phyloP scores from a whole-genome alignment of 2,329 filamentous ascomycete genomes.

The Ceratocystis huliohia region DNA sequence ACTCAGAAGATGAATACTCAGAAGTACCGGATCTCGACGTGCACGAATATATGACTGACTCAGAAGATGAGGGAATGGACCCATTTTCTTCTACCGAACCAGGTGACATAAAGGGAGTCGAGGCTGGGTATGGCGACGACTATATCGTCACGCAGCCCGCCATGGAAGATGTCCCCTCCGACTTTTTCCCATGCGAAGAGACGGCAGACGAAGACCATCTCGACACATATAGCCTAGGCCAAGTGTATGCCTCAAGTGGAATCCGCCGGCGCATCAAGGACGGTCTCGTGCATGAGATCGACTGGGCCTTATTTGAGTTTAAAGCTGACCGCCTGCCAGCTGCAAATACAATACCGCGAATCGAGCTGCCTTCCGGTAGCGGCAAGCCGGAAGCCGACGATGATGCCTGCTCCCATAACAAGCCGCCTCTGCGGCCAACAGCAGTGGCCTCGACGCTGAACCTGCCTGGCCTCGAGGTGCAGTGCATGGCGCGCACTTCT shows the following conservation, averaged over 20 bases:
- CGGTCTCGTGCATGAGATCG: constrained; percentile 75
- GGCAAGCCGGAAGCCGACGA: constrained; percentile 17
- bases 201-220: constrained; percentile 71
- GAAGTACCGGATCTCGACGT: constrained; percentile 41
- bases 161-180: constrained; percentile 70
- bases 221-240: constrained; percentile 65
- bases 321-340: constrained; percentile 55
- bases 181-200: constrained; percentile 57
- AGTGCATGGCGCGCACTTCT: constrained; percentile 78
- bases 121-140: constrained; percentile 59
- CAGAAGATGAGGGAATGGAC: constrained; percentile 13
- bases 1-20: constrained; percentile 46
- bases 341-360: constrained; percentile 53
- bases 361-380: constrained; percentile 21
- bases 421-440: constrained; percentile 38
- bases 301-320: constrained; percentile 87
- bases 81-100: constrained; percentile 38
- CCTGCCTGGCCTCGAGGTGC: constrained; percentile 65
- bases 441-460: constrained; percentile 46
- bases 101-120: constrained; percentile 68
- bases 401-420: constrained; percentile 23
- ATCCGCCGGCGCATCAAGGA: constrained; percentile 63
- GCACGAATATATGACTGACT: constrained; percentile 19
- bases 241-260: constrained; percentile 80
- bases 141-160: constrained; percentile 85